A percentile compares a stretch with the other conserved stretches of the same genome.
Evolutionary conservation across 305 asterid species (phyloP).

Genomic region (Fraxinus nigra): DNA sequence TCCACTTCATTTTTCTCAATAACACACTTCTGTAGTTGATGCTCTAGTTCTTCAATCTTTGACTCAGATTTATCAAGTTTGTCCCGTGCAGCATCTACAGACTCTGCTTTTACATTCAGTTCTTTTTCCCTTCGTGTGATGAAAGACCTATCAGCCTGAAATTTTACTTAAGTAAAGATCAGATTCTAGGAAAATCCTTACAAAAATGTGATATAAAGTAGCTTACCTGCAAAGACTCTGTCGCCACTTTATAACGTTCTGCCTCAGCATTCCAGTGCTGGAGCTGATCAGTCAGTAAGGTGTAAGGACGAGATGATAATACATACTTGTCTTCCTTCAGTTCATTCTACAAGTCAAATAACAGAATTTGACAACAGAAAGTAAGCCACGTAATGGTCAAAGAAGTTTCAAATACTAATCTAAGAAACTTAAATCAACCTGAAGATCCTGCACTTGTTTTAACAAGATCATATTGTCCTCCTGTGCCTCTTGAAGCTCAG

Average conservation of each 20-base stretch:
- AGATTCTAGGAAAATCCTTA: slow-evolving; percentile 11
- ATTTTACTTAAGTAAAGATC: slow-evolving; percentile 34
- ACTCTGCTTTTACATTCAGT: slow-evolving; percentile 54
- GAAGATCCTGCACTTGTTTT: slow-evolving; percentile 88
- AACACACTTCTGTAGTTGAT: slow-evolving; percentile 58
- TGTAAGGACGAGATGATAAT: slow-evolving; percentile 71
- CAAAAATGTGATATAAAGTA: slow-evolving; percentile 20
- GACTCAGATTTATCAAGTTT: slow-evolving; percentile 56
- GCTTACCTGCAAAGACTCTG: slow-evolving; percentile 83
- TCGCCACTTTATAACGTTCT: slow-evolving; percentile 59
- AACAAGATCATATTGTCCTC: slow-evolving; percentile 70
- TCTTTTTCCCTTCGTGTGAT: slow-evolving; percentile 78
- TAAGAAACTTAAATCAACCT: slow-evolving; percentile 50
- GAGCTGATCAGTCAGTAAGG: slow-evolving; percentile 77
- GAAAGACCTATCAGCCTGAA: slow-evolving; percentile 86
- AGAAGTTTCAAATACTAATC: neutral
- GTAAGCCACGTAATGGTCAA: neutral
- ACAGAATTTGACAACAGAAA: neutral
- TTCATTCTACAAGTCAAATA: slow-evolving; percentile 50
- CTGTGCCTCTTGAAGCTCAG: slow-evolving; percentile 83
- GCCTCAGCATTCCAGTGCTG: slow-evolving; percentile 89
- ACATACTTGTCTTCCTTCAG: slow-evolving; percentile 74
- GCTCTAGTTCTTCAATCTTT: slow-evolving; percentile 68
- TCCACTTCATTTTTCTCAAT: slow-evolving; percentile 77
- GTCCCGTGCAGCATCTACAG: slow-evolving; percentile 63